Conservation (phyloP, 768 basidiomycete species). For the Phanerochaete sordida region DNA sequence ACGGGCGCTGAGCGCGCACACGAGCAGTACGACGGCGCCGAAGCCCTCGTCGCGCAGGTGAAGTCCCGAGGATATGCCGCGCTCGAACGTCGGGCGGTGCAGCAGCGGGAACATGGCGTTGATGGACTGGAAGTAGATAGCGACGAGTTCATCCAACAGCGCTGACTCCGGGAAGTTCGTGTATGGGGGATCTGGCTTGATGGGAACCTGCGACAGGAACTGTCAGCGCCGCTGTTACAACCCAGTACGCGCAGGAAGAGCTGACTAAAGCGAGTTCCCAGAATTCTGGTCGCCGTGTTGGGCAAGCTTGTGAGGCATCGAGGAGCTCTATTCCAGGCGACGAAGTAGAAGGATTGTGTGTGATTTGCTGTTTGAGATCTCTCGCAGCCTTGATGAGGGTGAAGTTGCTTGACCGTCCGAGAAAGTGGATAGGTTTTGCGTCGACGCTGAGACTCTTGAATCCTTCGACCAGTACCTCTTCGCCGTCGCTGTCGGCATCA, state of each 20-base stretch:
- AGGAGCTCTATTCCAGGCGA: background rate
- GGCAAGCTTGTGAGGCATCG: background rate
- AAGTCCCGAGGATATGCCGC: slow-evolving; percentile 26
- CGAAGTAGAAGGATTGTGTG: slow-evolving; percentile 11
- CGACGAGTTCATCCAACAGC: slow-evolving; percentile 33
- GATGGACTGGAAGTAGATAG: slow-evolving; percentile 37
- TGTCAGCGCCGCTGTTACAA: too few species aligned
- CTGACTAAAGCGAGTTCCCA: background rate
- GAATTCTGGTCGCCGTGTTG: background rate
- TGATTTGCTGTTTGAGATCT: slow-evolving; percentile 38
- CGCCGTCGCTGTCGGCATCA: background rate
- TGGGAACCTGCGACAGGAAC: background rate
- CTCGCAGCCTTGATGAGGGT: slow-evolving; percentile 37
- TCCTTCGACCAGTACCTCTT: background rate
- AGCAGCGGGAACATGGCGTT: slow-evolving; percentile 38
- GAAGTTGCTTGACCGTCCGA: slow-evolving; percentile 39
- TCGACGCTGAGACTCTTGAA: slow-evolving; percentile 19
- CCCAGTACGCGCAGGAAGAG: too few species aligned
- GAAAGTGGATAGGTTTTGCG: slow-evolving; percentile 28
- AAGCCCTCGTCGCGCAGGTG: slow-evolving; percentile 35
- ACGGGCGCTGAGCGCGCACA: slow-evolving; percentile 41
- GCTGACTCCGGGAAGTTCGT: slow-evolving; percentile 21
- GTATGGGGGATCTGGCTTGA: slow-evolving; percentile 4
- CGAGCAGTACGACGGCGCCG: slow-evolving; percentile 32
- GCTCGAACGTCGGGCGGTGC: slow-evolving; percentile 37